These are phyloP conservation scores for Anaeromyces robustus DNA, from an alignment of 192 early-diverging fungal species.

Conservation along the genomic window DNA sequence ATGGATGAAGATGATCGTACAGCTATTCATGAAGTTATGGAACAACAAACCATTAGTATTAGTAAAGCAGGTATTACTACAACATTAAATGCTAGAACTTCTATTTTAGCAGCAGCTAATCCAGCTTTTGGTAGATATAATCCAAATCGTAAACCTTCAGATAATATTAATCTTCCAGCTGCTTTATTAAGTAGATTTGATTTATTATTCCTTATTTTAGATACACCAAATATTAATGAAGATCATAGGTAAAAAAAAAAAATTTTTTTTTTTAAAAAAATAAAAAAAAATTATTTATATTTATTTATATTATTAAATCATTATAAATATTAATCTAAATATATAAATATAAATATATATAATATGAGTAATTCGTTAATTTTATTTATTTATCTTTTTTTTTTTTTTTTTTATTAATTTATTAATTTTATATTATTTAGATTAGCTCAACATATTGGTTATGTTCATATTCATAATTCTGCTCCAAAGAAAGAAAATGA, in stretches of 20 bases:
- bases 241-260: slow-evolving; percentile 45
- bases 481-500: slow-evolving; percentile 47
- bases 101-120: slow-evolving; percentile 92
- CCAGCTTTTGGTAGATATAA: slow-evolving; percentile 94
- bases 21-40: slow-evolving; percentile 99
- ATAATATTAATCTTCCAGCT: slow-evolving; percentile 95
- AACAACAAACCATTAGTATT: slow-evolving; percentile 97
- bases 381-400: too few relatives aligned
- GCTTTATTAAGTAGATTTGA: slow-evolving; percentile 88
- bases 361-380: too few relatives aligned
- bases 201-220: slow-evolving; percentile 78
- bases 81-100: slow-evolving; percentile 85
- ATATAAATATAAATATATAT: too few relatives aligned
- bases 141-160: slow-evolving; percentile 52
- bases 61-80: slow-evolving; percentile 97
- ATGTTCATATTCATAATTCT: slow-evolving; percentile 70
- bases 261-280: neutral
- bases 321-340: too few relatives aligned
- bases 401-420: too few relatives aligned
- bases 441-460: slow-evolving; percentile 79
- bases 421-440: too few relatives aligned
- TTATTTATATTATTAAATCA: neutral
- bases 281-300: neutral
- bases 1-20: slow-evolving; percentile 95
- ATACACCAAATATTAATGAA: slow-evolving; percentile 60